phyloP scores from a whole-genome alignment of 306 rosid species.

The Dalbergia cultrata region DNA sequence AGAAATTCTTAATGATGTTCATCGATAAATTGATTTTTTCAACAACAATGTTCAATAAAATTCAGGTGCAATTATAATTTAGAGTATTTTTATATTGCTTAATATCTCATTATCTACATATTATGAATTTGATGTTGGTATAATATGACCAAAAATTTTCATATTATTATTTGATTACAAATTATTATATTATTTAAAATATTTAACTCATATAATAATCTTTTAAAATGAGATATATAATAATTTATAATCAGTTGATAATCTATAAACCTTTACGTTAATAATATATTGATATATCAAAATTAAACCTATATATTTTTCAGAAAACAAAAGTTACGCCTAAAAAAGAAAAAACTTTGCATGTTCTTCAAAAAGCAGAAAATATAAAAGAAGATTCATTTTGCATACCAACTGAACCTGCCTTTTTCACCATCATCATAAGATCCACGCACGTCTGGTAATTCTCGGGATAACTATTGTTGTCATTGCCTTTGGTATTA shows the following conservation, averaged over 20 bases:
- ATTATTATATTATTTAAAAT: no score
- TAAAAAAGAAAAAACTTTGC: background rate
- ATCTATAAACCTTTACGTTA: no score
- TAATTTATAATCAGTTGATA: no score
- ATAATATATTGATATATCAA: background rate
- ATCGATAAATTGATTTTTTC: no score
- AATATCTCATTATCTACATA: no score
- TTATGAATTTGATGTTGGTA: no score
- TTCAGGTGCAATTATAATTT: background rate
- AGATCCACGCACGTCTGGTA: background rate
- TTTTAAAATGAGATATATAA: no score
- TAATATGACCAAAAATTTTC: no score
- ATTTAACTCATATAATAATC: no score
- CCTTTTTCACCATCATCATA: background rate
- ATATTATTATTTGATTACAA: no score
- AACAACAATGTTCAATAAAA: background rate
- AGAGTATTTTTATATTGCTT: no score
- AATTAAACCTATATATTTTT: background rate
- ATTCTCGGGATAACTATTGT: conserved; percentile 2
- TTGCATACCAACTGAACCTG: background rate
- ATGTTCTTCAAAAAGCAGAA: background rate
- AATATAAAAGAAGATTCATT: background rate
- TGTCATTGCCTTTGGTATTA: background rate
- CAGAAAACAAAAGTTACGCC: background rate
- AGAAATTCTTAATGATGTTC: no score